A percentile compares a stretch with the other conserved stretches of the same genome.
Conservation (phyloP, 1,139 yeast species). For the Taphrina sp. region DNA sequence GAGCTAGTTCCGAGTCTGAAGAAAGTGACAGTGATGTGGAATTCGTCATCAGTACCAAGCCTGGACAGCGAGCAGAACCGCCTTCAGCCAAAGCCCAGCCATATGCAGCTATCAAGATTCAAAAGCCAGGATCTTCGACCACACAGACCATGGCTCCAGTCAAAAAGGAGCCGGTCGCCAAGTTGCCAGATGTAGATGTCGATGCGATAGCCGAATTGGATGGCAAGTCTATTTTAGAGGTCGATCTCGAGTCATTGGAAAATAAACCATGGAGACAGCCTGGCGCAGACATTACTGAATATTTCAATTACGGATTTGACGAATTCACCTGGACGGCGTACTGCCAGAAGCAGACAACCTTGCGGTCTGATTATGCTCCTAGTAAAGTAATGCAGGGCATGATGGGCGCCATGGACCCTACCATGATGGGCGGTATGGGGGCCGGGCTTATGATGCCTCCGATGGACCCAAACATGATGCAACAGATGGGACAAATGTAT, state of each 20-base stretch:
- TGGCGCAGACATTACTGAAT: slow-evolving; percentile 80
- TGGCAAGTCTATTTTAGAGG: slow-evolving; percentile 78
- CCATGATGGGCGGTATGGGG: slow-evolving; percentile 32
- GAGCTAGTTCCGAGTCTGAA: too few relatives aligned
- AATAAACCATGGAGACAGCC: slow-evolving; percentile 99
- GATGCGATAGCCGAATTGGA: slow-evolving; percentile 75
- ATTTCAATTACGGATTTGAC: slow-evolving; percentile 93
- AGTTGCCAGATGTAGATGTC: slow-evolving; percentile 60
- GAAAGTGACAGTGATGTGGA: slow-evolving; percentile 51
- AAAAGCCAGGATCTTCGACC: slow-evolving; percentile 21
- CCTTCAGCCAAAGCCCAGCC: slow-evolving; percentile 43
- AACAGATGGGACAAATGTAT: slow-evolving; percentile 17
- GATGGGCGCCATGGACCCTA: slow-evolving; percentile 27
- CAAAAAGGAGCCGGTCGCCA: slow-evolving; percentile 38
- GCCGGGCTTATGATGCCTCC: slow-evolving; percentile 33
- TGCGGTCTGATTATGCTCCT: slow-evolving; percentile 74
- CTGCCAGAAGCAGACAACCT: slow-evolving; percentile 79
- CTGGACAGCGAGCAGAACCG: slow-evolving; percentile 45
- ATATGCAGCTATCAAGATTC: slow-evolving; percentile 30
- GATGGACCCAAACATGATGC: slow-evolving; percentile 31
- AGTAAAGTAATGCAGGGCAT: slow-evolving; percentile 45
- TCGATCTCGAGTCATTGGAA: slow-evolving; percentile 77
- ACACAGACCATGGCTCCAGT: slow-evolving; percentile 4
- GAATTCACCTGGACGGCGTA: slow-evolving; percentile 96
- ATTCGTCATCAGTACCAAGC: slow-evolving; percentile 57